Evolutionary conservation across 192 early-diverging fungal species (phyloP).

Genomic region (Podila minutissima): DNA sequence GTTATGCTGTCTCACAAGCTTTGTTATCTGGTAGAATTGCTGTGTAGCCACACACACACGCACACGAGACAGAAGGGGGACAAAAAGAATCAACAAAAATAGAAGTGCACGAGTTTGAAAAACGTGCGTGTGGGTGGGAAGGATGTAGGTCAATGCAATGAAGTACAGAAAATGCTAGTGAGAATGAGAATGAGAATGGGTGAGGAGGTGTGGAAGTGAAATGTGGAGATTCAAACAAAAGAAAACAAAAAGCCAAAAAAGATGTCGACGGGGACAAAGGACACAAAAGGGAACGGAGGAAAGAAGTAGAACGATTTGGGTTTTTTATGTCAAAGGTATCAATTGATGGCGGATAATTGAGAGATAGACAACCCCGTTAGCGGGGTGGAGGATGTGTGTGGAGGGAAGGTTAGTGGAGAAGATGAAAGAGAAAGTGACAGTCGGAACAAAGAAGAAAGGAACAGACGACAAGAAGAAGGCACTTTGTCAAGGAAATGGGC

Average conservation of each 20-base stretch:
- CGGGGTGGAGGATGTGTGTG: no score
- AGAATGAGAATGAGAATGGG: background rate
- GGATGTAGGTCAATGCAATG: background rate
- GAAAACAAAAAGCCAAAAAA: background rate
- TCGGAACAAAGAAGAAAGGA: background rate
- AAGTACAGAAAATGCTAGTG: background rate
- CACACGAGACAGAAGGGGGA: background rate
- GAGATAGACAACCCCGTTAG: no score
- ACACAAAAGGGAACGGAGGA: no score
- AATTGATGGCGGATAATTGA: no score
- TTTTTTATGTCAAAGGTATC: no score
- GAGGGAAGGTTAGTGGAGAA: background rate
- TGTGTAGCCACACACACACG: background rate
- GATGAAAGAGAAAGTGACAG: background rate
- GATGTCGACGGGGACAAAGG: no score
- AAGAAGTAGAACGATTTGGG: no score
- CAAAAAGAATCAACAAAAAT: background rate
- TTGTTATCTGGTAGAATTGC: background rate
- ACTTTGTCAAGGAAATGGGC: background rate
- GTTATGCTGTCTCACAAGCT: background rate
- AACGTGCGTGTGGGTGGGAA: background rate
- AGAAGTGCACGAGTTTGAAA: background rate
- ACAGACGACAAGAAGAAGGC: background rate
- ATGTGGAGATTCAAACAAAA: background rate
- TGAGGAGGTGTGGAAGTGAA: background rate